Base-by-base conservation (phyloP, 169 alveolate genomes). In the Neospora caninum region DNA sequence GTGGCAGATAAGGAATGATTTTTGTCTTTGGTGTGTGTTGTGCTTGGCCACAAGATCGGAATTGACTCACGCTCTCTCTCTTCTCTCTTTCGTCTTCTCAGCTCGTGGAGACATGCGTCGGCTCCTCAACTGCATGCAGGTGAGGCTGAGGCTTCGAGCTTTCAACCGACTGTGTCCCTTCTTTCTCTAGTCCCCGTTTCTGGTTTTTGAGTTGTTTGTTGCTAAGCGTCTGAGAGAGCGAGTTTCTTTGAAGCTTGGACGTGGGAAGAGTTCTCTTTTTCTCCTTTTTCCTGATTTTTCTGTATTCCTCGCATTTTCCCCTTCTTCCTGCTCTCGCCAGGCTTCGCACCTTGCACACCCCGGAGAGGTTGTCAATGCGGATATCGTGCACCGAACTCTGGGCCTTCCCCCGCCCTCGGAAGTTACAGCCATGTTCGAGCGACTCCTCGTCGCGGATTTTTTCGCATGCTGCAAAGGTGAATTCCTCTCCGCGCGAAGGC, bases 51-150 rank as follows among this genome's bases (percentile, higher is more conserved):
- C 22, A 4, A 49, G 58, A 49, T 49, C 13, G 22, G 58, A 4
- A 13, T 49, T 4, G 58, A 7, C 13, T 49, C 58, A 7, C 58
- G 4, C 13, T 49, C 58, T 49, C 58, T 49, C 58, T 49, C 58
- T 49, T 49, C 13, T 49, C 58, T 13, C 58, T 49, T 13, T 7
- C 4, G 58, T 13, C 13, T 49, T 13, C 58, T 49, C 98, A 36
- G 99, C 99, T 86, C 98, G 41, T 92, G 99, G 99, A 41, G 99
- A 99, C 97, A 98, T 99, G 99, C 98, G 99, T 69, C 98, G 99
- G 94, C 99, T 98, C 42, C 97, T 99, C 88, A 99, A 99, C 97
- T 97, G 99, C 93, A 96, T 99, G 84, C 99, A 99, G 95, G 96
- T 89, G 92, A 80, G 83, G 54, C 9, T 43, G 4, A 22, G 13